phyloP scores from a whole-genome alignment of 78 protist genomes.

The Planoprotostelium fungivorum region DNA sequence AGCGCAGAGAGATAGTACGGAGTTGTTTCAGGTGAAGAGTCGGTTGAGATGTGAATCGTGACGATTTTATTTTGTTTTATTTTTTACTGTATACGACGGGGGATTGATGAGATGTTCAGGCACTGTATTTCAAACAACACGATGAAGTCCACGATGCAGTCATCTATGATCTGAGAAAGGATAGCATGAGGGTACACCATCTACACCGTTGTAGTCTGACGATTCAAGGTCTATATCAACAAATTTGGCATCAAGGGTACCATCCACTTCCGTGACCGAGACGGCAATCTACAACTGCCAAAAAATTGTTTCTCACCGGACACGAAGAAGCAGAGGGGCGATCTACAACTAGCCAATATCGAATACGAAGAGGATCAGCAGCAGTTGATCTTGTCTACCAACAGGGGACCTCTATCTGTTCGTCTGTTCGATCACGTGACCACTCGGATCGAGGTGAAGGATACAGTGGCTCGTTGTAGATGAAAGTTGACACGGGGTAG shows the following conservation, averaged over 20 bases:
- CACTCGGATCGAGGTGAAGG: not conserved
- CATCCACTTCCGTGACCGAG: not conserved
- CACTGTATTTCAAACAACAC: not conserved
- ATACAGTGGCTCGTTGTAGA: not conserved
- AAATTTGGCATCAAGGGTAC: not conserved
- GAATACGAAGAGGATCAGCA: not conserved
- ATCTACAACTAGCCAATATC: not conserved
- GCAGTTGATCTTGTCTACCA: not conserved
- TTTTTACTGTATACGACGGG: no score
- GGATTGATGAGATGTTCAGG: not conserved
- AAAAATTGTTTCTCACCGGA: not conserved
- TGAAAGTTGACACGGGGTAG: not conserved
- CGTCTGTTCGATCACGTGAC: not conserved
- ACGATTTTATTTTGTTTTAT: no score
- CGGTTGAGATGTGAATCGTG: not conserved
- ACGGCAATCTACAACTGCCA: not conserved
- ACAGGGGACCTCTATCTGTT: not conserved
- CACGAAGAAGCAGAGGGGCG: not conserved
- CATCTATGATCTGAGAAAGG: not conserved
- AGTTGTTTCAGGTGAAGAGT: conserved; percentile 27
- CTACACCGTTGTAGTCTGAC: not conserved
- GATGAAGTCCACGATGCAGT: not conserved
- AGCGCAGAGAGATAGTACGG: conserved; percentile 55
- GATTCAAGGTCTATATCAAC: not conserved
- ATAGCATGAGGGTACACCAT: not conserved